Evolutionary conservation across 352 stramenopile genomes (phyloP).

Genomic region (Phytophthora idaei): DNA sequence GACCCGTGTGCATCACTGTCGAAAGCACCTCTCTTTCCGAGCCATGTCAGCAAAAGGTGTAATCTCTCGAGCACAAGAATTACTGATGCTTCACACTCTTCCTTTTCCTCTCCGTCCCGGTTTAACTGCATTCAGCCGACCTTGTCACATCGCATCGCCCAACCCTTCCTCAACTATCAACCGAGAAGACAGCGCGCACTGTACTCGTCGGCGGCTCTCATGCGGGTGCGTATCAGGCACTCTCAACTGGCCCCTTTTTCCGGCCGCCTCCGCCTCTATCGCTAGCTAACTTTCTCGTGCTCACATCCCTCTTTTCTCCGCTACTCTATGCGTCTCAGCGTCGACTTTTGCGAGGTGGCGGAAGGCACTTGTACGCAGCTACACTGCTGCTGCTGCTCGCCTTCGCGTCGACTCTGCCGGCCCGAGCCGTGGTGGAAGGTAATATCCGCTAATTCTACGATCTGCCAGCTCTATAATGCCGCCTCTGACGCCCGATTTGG

Average conservation of each 20-base stretch:
- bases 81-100: too few species aligned
- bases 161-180: slow-evolving; percentile 23
- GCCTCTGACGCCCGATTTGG: slow-evolving; percentile 10
- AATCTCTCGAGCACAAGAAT: too few species aligned
- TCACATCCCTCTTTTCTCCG: slow-evolving; percentile 8
- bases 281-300: slow-evolving; percentile 6
- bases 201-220: slow-evolving; percentile 25
- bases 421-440: slow-evolving; percentile 16
- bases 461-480: neutral
- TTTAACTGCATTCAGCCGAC: slow-evolving; percentile 1
- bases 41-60: too few species aligned
- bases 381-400: slow-evolving; percentile 34
- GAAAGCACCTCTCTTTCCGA: too few species aligned
- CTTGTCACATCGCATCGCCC: slow-evolving; percentile 31
- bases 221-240: slow-evolving; percentile 25
- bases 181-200: slow-evolving; percentile 18
- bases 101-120: neutral
- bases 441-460: neutral
- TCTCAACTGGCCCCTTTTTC: neutral
- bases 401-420: slow-evolving; percentile 20
- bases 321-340: slow-evolving; percentile 18
- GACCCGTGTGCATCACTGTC: too few species aligned
- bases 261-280: slow-evolving; percentile 2
- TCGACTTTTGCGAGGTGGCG: slow-evolving; percentile 35
- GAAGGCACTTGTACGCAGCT: slow-evolving; percentile 21